Evolutionary conservation across 2,329 filamentous ascomycete species (phyloP), one percentile per base, ranked within the genome.

Genomic region (Emmonsia crescens): DNA sequence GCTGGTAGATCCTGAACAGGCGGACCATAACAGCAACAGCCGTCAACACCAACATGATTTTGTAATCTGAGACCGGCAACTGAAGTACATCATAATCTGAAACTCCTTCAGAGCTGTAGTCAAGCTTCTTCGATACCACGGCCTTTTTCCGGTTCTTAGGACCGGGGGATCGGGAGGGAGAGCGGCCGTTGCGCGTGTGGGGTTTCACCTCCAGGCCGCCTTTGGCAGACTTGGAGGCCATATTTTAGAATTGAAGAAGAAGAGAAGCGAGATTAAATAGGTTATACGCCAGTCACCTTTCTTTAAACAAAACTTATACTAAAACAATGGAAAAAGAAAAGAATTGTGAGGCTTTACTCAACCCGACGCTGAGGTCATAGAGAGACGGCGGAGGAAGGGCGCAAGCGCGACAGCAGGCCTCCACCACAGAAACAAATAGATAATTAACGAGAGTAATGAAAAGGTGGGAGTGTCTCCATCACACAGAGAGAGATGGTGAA

Each of bases 1-100:
- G 94, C 75, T 96, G 91, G 75, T 95, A 96, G 78, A 99, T 96
- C 72, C 91, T 87, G 81, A 96, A 99, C 66, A 97, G 78, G 66
- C 94, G 89, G 67, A 99, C 90, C 66, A 87, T 78, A 61, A 88
- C 82, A 58, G 89, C 89, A 65, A 96, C 69, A 21, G 91, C 67
- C 59, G 91, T 96, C 67, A 97, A 76, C 58, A 82, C 77, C 24
- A 85, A 78, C 74, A 95, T 82, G 65, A 90, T 76, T 76, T 89
- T 84, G 79, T 94, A 96, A 78, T 97, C 94, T 29, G 86, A 87
- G 62, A 83, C 77, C 42, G 92, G 90, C 27, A 99, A 85, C 60
- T 89, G 83, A 77, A 96, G 91, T 71, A 97, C 86, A 80, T 97
- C 91, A 78, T 96, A 87, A 79, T 99, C 89, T 67, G 84, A 82